Base-by-base conservation (phyloP, 208 protist genomes). In the Acanthamoeba castellanii region DNA sequence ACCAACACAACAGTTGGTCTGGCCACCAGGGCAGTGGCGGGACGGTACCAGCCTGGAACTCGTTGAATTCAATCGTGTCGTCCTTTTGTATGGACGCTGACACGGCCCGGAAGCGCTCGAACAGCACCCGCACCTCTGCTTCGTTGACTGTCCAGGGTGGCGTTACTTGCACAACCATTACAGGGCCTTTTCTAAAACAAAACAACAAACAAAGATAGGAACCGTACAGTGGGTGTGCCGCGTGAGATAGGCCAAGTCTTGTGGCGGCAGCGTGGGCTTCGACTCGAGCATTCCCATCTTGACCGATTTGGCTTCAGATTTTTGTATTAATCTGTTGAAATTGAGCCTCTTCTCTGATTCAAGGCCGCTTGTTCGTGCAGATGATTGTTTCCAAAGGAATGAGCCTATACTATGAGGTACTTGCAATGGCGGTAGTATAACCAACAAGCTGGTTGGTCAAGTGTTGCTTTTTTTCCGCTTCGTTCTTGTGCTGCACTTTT, bases 21-120 rank as follows among this genome's bases (percentile, higher is more conserved):
- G 50, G 50, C 50, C 18, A 22, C 9, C 55, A 61, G 55, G 13
- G 50, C 50, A 55, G 50, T 55, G 16, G 55, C 2, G 55, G 55
- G 20, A 22, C 6, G 55, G n/a, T 76, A 81, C 72, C 72, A 20
- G 72, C 72, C 34, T 81, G 72, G 72, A 81, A 81, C 72, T 81
- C 72, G 72, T 81, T 81, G 72, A 81, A 34, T 20, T 81, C 72
- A 22, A 81, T 81, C 3, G 72, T 81, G 72, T 81, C 72, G 72
- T 81, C 72, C 72, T 81, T 81, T 81, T 81, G 72, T 1, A 81
- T 81, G 20, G 72, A 81, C 1, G 72, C 72, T 34, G 72, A 81
- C 34, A 81, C 72, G 3, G 72, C 72, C 11, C 72, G 72, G 30
- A 81, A 81, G 37, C 72, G 72, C 34, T 81, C 72, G 72, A 81